A percentile compares a stretch with the other conserved stretches of the same genome.
These are phyloP conservation scores for Aspergillus wentii DNA, from an alignment of 495 filamentous ascomycete species.

Conservation along the genomic window DNA sequence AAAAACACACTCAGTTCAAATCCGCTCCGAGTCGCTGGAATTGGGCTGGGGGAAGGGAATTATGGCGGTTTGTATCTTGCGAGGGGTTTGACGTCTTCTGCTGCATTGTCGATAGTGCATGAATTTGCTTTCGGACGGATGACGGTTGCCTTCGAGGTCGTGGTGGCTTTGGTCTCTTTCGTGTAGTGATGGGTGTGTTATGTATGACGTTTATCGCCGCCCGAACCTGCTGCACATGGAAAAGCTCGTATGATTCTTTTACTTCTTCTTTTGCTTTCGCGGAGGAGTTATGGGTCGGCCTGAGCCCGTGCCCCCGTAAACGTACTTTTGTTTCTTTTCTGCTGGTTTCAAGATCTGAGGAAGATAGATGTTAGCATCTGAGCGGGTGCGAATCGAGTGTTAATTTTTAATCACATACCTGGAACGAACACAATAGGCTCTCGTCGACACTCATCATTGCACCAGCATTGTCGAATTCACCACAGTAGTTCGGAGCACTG, in stretches of 20 bases:
- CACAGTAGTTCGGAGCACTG: constrained; percentile 98
- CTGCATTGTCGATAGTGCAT: too few relatives aligned
- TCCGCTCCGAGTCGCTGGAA: constrained; percentile 15
- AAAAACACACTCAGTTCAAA: constrained; percentile 4
- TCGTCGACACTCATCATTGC: constrained; percentile 99
- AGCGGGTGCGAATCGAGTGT: too few relatives aligned
- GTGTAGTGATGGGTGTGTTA: too few relatives aligned
- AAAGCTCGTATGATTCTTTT: constrained; percentile 75
- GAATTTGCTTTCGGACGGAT: constrained; percentile 15
- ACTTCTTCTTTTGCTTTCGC: constrained; percentile 86
- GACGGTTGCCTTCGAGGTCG: constrained; percentile 19
- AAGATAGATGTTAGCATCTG: background rate
- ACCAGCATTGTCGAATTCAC: constrained; percentile 98
- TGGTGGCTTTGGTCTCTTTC: constrained; percentile 11
- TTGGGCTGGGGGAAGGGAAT: constrained; percentile 14
- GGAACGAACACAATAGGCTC: constrained; percentile 96
- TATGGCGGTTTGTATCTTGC: constrained; percentile 17
- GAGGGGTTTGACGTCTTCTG: constrained; percentile 9
- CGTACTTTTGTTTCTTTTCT: constrained; percentile 99
- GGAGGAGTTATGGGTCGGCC: constrained; percentile 84
- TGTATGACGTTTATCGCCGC: constrained; percentile 76
- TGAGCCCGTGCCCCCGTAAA: constrained; percentile 83
- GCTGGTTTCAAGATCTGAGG: constrained; percentile 94
- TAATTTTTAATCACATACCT: too few relatives aligned
- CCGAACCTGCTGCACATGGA: constrained; percentile 91